Evolutionary conservation across 2,329 filamentous ascomycete genomes (phyloP).

Genomic region (Colletotrichum theobromicola): DNA sequence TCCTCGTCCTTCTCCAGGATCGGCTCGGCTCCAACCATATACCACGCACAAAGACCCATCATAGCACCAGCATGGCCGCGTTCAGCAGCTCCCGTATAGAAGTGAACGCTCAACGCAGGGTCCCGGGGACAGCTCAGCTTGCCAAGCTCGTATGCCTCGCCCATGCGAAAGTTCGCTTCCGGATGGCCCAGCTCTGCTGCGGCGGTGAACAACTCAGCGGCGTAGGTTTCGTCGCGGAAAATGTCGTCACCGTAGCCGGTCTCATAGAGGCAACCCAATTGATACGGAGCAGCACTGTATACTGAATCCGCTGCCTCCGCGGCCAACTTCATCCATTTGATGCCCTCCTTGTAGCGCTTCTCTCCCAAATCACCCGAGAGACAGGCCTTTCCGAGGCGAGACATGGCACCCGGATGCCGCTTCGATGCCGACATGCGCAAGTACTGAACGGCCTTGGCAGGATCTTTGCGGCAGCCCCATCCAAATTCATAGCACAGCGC

Average conservation of each 20-base stretch:
- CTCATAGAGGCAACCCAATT: conserved; percentile 87
- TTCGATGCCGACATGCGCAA: conserved; percentile 90
- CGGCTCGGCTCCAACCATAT: conserved; percentile 92
- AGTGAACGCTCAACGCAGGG: conserved; percentile 92
- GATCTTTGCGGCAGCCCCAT: conserved; percentile 92
- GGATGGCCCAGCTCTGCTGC: conserved; percentile 90
- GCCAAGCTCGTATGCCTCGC: conserved; percentile 97
- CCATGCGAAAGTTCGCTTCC: conserved; percentile 85
- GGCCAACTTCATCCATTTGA: conserved; percentile 96
- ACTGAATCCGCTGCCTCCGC: conserved; percentile 87
- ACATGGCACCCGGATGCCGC: conserved; percentile 93
- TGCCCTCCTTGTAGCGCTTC: conserved; percentile 85
- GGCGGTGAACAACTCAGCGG: conserved; percentile 92
- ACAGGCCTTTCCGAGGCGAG: conserved; percentile 88
- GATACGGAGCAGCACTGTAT: conserved; percentile 92
- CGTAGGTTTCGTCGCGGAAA: conserved; percentile 88
- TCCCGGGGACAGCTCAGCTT: conserved; percentile 86
- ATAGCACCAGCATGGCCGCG: conserved; percentile 84
- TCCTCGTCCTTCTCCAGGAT: conserved; percentile 93
- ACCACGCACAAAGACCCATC: conserved; percentile 99
- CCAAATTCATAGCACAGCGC: conserved; percentile 97
- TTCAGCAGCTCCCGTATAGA: conserved; percentile 93
- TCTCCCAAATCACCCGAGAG: conserved; percentile 87
- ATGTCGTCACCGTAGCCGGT: conserved; percentile 93
- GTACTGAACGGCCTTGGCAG: conserved; percentile 91